phyloP scores from a whole-genome alignment of 495 filamentous ascomycete species.

The Aspergillus homomorphus region DNA sequence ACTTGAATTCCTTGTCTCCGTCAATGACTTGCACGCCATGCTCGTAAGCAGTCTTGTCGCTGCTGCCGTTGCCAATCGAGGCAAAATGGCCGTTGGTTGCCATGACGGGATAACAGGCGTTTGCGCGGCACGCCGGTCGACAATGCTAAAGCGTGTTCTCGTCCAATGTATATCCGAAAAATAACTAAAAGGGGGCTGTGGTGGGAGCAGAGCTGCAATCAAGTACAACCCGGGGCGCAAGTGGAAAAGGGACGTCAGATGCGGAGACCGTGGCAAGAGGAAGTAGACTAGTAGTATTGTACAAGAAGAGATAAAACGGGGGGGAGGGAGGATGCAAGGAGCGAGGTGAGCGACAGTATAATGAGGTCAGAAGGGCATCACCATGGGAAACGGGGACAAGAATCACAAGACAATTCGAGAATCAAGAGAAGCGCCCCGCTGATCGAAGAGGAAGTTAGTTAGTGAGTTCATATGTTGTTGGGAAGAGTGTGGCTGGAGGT shows the following conservation, averaged over 20 bases:
- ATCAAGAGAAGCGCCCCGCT: slow-evolving; percentile 1
- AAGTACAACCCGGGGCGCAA: background rate
- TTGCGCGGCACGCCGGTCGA: slow-evolving; percentile 14
- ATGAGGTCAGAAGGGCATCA: slow-evolving; percentile 14
- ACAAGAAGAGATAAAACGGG: slow-evolving; percentile 13
- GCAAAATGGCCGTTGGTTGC: slow-evolving; percentile 90
- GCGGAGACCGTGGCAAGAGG: slow-evolving; percentile 22
- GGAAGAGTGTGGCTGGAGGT: slow-evolving; percentile 7
- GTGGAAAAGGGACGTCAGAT: slow-evolving; percentile 15
- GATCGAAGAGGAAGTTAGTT: background rate
- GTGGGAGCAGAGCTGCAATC: background rate
- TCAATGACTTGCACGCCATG: slow-evolving; percentile 97
- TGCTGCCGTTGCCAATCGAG: slow-evolving; percentile 62
- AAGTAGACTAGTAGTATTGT: background rate
- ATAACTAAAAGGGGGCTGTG: background rate
- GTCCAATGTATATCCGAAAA: background rate
- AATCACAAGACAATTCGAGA: slow-evolving; percentile 25
- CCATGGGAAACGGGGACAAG: slow-evolving; percentile 3
- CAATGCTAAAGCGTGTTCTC: background rate
- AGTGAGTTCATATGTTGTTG: slow-evolving; percentile 11
- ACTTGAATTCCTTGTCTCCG: slow-evolving; percentile 96
- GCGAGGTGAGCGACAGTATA: slow-evolving; percentile 6
- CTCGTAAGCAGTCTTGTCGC: slow-evolving; percentile 65
- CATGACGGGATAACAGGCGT: slow-evolving; percentile 57
- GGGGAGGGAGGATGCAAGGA: slow-evolving; percentile 11